A percentile compares a stretch with the other conserved stretches of the same genome.
Evolutionary conservation across 2,329 filamentous ascomycete species (phyloP).

Genomic region (Claviceps africana): DNA sequence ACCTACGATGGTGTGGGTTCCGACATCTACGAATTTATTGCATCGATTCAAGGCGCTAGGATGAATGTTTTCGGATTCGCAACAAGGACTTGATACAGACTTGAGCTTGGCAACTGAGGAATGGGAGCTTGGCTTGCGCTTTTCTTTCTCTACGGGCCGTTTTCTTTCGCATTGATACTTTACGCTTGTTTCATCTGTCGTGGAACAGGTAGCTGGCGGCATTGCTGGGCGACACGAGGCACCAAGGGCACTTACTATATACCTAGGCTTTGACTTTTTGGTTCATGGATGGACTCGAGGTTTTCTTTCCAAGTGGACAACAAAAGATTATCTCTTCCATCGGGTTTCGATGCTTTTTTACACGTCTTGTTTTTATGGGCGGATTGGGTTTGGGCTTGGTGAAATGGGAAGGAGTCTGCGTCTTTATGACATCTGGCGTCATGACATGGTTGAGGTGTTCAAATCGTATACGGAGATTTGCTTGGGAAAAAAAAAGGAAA

Average conservation of each 20-base stretch:
- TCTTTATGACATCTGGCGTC: constrained; percentile 9
- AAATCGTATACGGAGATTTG: constrained; percentile 3
- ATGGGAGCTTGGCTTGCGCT: constrained; percentile 1
- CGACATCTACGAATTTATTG: neutral
- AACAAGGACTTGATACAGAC: neutral
- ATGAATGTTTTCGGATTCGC: constrained; percentile 4
- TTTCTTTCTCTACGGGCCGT: constrained; percentile 5
- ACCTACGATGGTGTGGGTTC: neutral
- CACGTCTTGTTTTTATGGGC: constrained; percentile 2
- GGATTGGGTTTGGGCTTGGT: neutral
- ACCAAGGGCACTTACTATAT: constrained; percentile 10
- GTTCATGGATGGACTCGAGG: constrained; percentile 5
- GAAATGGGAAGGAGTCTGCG: constrained; percentile 3
- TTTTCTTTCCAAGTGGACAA: constrained; percentile 2
- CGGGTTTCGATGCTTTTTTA: constrained; percentile 7
- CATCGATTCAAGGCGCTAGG: constrained; percentile 5
- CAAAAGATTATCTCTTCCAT: constrained; percentile 8
- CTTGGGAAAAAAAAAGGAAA: neutral
- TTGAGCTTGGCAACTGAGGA: constrained; percentile 13
- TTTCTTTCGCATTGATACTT: constrained; percentile 5
- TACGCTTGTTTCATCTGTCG: constrained; percentile 4
- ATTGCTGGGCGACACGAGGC: constrained; percentile 11
- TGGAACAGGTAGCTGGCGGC: constrained; percentile 6
- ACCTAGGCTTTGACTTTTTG: constrained; percentile 9
- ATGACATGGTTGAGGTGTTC: constrained; percentile 7